A percentile compares a stretch with the other conserved stretches of the same genome.
Evolutionary conservation across 1,284 basidiomycete species (phyloP).

Genomic region (Ustilago vetiveriae): DNA sequence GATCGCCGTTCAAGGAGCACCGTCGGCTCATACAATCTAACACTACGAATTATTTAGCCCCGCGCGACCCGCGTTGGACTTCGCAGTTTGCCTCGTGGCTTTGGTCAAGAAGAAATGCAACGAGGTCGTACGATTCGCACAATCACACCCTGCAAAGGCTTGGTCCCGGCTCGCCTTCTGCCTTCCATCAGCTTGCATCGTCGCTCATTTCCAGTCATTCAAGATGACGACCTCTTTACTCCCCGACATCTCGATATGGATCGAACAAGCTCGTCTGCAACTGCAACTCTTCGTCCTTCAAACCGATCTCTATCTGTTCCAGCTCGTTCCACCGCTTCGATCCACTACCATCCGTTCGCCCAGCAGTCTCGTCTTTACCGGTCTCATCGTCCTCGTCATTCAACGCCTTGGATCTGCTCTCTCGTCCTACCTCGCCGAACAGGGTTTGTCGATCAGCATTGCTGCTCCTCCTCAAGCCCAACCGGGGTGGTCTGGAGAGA

Average conservation of each 20-base stretch:
- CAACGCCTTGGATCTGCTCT: slow-evolving; percentile 12
- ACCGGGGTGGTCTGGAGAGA: slow-evolving; percentile 45
- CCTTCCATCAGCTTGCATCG: too few species aligned
- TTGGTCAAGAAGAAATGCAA: too few species aligned
- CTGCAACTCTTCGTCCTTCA: slow-evolving; percentile 34
- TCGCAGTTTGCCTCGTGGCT: too few species aligned
- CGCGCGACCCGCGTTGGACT: too few species aligned
- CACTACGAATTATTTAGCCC: too few species aligned
- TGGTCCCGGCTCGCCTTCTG: too few species aligned
- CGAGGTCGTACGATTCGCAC: too few species aligned
- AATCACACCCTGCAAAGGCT: too few species aligned
- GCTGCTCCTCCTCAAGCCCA: slow-evolving; percentile 39
- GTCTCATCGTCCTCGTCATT: slow-evolving; percentile 28
- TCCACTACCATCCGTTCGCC: slow-evolving; percentile 32
- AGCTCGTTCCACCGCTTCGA: slow-evolving; percentile 23
- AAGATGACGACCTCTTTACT: neutral
- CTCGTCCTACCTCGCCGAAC: slow-evolving; percentile 16
- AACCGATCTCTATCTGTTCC: slow-evolving; percentile 36
- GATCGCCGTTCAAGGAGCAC: too few species aligned
- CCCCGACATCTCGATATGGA: neutral
- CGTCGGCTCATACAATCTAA: too few species aligned
- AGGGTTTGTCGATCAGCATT: slow-evolving; percentile 25
- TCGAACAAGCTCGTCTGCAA: slow-evolving; percentile 11
- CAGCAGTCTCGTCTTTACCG: slow-evolving; percentile 29
- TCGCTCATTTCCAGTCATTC: neutral